phyloP scores from a whole-genome alignment of 2,329 filamentous ascomycete genomes.

The Rasamsonia emersonii region DNA sequence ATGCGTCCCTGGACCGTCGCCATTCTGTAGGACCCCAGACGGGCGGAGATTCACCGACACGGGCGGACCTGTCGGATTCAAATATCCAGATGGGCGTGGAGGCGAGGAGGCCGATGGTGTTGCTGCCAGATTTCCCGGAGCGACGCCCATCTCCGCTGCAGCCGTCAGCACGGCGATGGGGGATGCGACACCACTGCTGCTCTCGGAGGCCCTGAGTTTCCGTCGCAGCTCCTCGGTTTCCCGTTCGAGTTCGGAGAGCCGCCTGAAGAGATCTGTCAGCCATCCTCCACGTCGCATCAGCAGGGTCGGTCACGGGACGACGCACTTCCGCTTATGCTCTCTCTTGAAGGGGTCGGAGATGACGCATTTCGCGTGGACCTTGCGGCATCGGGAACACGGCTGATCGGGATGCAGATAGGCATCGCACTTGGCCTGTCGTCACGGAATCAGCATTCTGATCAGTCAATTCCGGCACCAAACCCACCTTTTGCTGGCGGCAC shows the following conservation, averaged over 20 bases:
- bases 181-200: conserved; percentile 13
- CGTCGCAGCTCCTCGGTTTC: conserved; percentile 30
- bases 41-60: conserved; percentile 12
- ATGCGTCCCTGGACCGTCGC: conserved; percentile 7
- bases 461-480: not conserved
- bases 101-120: conserved; percentile 15
- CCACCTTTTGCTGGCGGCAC: conserved; percentile 37
- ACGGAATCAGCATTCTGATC: not conserved
- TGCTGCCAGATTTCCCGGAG: conserved; percentile 10
- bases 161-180: conserved; percentile 22
- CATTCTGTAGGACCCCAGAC: conserved; percentile 7
- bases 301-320: not conserved
- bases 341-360: conserved; percentile 36
- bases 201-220: conserved; percentile 21
- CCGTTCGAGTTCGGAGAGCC: conserved; percentile 29
- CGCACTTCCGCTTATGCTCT: conserved; percentile 35
- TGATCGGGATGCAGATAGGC: conserved; percentile 25
- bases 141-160: conserved; percentile 22
- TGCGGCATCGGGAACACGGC: conserved; percentile 31
- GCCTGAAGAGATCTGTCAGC: no score
- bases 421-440: conserved; percentile 29
- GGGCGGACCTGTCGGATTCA: conserved; percentile 15
- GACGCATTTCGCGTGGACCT: conserved; percentile 26
- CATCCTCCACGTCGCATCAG: not conserved
- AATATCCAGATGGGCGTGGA: conserved; percentile 11